Evolutionary conservation across 1,139 yeast genomes (phyloP).

Genomic region (Suhomyces choctaworum): DNA sequence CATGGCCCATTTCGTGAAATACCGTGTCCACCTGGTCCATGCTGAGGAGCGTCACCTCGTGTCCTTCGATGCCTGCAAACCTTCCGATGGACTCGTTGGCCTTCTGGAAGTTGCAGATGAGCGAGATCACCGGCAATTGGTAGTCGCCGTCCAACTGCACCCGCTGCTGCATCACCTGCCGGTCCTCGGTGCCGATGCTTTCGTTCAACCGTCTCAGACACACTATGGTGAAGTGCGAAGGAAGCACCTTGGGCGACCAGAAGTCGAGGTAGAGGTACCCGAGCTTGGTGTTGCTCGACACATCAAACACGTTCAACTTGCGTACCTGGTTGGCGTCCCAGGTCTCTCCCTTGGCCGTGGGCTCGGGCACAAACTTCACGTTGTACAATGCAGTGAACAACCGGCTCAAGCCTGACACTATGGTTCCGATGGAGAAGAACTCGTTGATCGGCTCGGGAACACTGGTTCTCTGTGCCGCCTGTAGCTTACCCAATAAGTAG

Average conservation of each 20-base stretch:
- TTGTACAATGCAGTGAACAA: constrained; percentile 75
- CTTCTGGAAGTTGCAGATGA: constrained; percentile 79
- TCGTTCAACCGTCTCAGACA: constrained; percentile 66
- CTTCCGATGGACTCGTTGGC: constrained; percentile 28
- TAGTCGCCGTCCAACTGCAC: constrained; percentile 56
- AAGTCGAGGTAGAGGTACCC: constrained; percentile 48
- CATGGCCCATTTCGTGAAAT: constrained; percentile 99
- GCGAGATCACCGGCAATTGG: constrained; percentile 87
- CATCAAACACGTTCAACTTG: constrained; percentile 63
- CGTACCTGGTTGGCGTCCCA: constrained; percentile 87
- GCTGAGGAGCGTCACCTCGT: constrained; percentile 51
- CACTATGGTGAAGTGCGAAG: constrained; percentile 97
- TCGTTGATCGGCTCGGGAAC: constrained; percentile 21
- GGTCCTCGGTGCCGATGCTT: constrained; percentile 30
- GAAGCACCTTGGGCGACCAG: constrained; percentile 53
- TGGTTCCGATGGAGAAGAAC: constrained; percentile 83
- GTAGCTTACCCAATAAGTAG: constrained; percentile 43
- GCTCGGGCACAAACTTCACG: constrained; percentile 67
- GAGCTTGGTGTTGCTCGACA: constrained; percentile 25
- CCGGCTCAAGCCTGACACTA: constrained; percentile 77
- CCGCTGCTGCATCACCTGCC: constrained; percentile 32
- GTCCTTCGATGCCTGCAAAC: constrained; percentile 28
- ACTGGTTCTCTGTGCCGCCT: constrained; percentile 11
- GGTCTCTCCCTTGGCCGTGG: constrained; percentile 70
- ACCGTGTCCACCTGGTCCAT: constrained; percentile 86